phyloP scores from a whole-genome alignment of 352 stramenopile genomes.

The Achlya hypogyna region DNA sequence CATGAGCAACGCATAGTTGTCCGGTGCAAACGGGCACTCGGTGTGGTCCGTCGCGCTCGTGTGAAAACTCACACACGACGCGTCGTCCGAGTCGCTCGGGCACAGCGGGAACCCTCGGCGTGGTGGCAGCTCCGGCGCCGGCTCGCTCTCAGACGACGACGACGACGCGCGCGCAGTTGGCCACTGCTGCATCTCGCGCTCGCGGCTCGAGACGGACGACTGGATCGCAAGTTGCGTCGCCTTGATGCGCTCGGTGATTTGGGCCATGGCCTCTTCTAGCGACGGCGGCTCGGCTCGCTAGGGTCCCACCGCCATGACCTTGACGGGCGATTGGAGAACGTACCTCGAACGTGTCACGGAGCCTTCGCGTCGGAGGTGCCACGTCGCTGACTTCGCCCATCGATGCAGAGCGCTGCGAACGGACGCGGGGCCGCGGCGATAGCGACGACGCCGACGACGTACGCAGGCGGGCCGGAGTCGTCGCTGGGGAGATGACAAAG shows the following conservation, averaged over 20 bases:
- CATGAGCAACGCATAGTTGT: constrained; percentile 17
- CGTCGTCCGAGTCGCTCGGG: constrained; percentile 3
- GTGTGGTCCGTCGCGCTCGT: constrained; percentile 14
- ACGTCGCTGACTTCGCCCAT: neutral
- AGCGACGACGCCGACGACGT: neutral
- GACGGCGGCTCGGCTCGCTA: neutral
- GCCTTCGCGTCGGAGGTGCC: neutral
- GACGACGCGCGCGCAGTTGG: neutral
- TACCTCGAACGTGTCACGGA: neutral
- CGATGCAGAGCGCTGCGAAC: neutral
- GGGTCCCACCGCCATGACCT: neutral
- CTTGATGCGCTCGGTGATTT: neutral
- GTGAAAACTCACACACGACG: constrained; percentile 1
- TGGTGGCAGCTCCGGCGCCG: neutral
- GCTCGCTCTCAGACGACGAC: neutral
- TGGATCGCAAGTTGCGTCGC: neutral
- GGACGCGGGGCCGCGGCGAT: neutral
- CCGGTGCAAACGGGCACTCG: neutral
- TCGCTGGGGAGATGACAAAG: neutral
- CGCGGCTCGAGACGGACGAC: neutral
- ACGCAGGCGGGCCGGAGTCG: neutral
- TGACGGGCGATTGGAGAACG: neutral
- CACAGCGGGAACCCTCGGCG: neutral
- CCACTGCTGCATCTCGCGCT: neutral
- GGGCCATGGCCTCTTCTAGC: neutral